Conservation (phyloP, 1,284 basidiomycete species). For the Mycosarcoma maydis region DNA sequence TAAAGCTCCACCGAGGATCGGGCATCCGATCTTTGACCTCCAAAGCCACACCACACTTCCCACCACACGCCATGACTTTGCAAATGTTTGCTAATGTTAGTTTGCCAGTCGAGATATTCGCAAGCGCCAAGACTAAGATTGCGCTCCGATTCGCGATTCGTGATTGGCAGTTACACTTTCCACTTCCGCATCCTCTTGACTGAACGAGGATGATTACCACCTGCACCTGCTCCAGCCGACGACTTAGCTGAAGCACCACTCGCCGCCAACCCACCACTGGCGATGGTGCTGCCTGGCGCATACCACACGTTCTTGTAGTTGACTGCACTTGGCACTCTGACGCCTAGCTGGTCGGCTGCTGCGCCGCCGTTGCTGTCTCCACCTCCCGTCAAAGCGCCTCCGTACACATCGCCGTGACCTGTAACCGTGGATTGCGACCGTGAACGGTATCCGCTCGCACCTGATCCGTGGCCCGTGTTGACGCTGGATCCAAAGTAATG, state of each 20-base stretch:
- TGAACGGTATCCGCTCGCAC: conserved; percentile 18
- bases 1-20: no score
- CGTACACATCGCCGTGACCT: conserved; percentile 8
- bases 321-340: conserved; percentile 42
- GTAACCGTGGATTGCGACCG: conserved; percentile 25
- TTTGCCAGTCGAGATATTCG: not conserved
- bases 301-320: conserved; percentile 59
- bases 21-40: no score
- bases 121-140: not conserved
- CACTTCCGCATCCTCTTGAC: conserved; percentile 47
- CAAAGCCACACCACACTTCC: no score
- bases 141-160: no score
- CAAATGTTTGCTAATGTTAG: no score
- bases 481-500: conserved; percentile 36
- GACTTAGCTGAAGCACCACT: conserved; percentile 9
- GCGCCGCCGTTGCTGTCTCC: not conserved
- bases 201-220: conserved; percentile 23
- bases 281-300: conserved; percentile 38
- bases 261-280: conserved; percentile 31
- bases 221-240: not conserved
- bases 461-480: not conserved
- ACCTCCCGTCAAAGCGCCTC: not conserved
- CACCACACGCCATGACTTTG: no score
- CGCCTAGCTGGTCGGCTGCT: conserved; percentile 18
- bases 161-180: conserved; percentile 20